A percentile compares a stretch with the other conserved stretches of the same genome.
phyloP scores from a whole-genome alignment of 352 stramenopile species.

The Phytophthora pistaciae region DNA sequence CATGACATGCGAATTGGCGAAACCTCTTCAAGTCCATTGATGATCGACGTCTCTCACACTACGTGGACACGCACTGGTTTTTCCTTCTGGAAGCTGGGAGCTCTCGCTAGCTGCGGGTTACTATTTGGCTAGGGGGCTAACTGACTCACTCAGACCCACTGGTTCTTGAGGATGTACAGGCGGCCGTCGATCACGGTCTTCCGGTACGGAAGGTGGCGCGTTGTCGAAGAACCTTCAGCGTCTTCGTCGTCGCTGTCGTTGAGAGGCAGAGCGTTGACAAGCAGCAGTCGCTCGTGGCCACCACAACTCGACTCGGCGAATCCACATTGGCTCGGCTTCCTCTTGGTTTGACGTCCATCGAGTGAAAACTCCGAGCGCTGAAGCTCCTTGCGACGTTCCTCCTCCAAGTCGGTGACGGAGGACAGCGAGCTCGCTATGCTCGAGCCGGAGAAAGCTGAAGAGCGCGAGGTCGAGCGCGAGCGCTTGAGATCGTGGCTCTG shows the following conservation, averaged over 20 bases:
- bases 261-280: slow-evolving; percentile 12
- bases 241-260: slow-evolving; percentile 18
- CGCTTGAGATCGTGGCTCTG: slow-evolving; percentile 1
- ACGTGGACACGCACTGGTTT: no score
- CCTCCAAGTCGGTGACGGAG: slow-evolving; percentile 23
- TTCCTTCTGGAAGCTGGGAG: not conserved
- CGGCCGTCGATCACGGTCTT: slow-evolving; percentile 11
- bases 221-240: not conserved
- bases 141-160: slow-evolving; percentile 31
- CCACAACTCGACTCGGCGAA: slow-evolving; percentile 17
- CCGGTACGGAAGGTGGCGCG: slow-evolving; percentile 25
- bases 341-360: slow-evolving; percentile 1
- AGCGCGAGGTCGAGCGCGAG: not conserved
- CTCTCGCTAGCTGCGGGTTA: slow-evolving; percentile 1
- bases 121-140: not conserved
- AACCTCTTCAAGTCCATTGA: no score
- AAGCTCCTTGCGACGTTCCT: slow-evolving; percentile 18
- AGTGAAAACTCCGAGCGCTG: slow-evolving; percentile 13
- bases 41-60: no score
- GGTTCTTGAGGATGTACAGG: slow-evolving; percentile 17
- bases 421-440: slow-evolving; percentile 24
- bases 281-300: slow-evolving; percentile 22
- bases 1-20: not conserved
- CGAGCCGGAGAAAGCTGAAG: slow-evolving; percentile 7
- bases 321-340: slow-evolving; percentile 1